phyloP scores from a whole-genome alignment of 2,329 filamentous ascomycete genomes.

The Aspergillus phoenicis region DNA sequence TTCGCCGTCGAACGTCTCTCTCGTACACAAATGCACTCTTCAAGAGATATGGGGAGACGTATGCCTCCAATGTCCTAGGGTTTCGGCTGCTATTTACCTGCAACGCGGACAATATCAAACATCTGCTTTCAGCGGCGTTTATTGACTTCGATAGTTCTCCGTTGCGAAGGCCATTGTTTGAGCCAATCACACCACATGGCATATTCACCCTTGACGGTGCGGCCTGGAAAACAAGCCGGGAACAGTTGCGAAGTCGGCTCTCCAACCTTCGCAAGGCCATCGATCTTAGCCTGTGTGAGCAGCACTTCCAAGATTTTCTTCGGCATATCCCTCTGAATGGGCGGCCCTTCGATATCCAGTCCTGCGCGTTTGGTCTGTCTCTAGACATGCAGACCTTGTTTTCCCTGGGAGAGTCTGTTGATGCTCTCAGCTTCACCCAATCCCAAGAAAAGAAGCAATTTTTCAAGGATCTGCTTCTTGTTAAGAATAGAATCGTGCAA shows the following conservation, averaged over 20 bases:
- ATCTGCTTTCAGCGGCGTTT: slow-evolving; percentile 13
- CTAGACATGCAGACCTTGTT: slow-evolving; percentile 13
- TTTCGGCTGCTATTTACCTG: slow-evolving; percentile 18
- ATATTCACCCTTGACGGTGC: slow-evolving; percentile 18
- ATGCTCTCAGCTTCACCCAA: slow-evolving; percentile 1
- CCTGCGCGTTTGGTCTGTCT: background rate
- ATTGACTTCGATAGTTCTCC: slow-evolving; percentile 16
- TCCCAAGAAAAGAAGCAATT: slow-evolving; percentile 8
- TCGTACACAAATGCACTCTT: slow-evolving; percentile 12
- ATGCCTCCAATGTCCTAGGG: slow-evolving; percentile 13
- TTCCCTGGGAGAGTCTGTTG: slow-evolving; percentile 8
- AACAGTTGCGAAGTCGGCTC: slow-evolving; percentile 1
- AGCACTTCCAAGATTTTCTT: slow-evolving; percentile 11
- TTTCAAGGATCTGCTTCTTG: background rate
- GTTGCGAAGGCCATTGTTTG: slow-evolving; percentile 13
- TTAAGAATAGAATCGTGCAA: slow-evolving; percentile 12
- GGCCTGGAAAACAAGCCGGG: slow-evolving; percentile 13
- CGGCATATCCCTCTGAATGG: slow-evolving; percentile 6
- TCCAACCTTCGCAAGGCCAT: slow-evolving; percentile 7
- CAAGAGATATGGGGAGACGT: slow-evolving; percentile 13
- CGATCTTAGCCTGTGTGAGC: slow-evolving; percentile 8
- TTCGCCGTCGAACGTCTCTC: slow-evolving; percentile 1
- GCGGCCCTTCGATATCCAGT: slow-evolving; percentile 4
- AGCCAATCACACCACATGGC: slow-evolving; percentile 17
- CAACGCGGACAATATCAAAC: slow-evolving; percentile 13